A percentile compares a stretch with the other conserved stretches of the same genome.
Conservation (phyloP, 768 basidiomycete species). For the Tylopilus vinaceipallidus region DNA sequence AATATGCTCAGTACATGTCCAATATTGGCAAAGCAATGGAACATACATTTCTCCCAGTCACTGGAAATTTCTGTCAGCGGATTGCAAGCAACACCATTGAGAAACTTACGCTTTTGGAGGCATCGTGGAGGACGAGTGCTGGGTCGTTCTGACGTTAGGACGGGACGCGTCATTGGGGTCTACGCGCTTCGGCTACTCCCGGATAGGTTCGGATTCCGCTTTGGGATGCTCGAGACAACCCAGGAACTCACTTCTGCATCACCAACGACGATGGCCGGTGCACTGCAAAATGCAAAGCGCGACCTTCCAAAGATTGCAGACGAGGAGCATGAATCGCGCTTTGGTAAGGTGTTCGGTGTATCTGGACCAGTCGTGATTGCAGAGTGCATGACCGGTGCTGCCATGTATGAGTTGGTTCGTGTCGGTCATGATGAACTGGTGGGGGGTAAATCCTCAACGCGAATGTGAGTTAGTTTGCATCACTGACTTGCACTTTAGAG, state of each 20-base stretch:
- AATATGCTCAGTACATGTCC: conserved; percentile 4
- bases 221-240: conserved; percentile 16
- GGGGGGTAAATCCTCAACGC: conserved; percentile 60
- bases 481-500: conserved; percentile 54
- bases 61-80: conserved; percentile 41
- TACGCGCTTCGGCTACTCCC: conserved; percentile 30
- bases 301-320: conserved; percentile 85
- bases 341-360: conserved; percentile 90
- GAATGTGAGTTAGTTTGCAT: neutral
- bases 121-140: conserved; percentile 51
- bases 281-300: conserved; percentile 85
- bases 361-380: conserved; percentile 99
- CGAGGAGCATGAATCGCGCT: conserved; percentile 85
- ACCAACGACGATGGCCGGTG: conserved; percentile 74
- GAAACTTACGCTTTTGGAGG: conserved; percentile 88
- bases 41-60: conserved; percentile 97
- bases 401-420: conserved; percentile 97
- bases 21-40: neutral
- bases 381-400: conserved; percentile 90
- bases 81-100: neutral
- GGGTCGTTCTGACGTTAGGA: conserved; percentile 18
- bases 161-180: conserved; percentile 36
- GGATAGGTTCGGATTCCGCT: conserved; percentile 27
- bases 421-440: conserved; percentile 98
- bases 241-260: neutral